Evolutionary conservation across 1,139 yeast genomes (phyloP).

Genomic region (Candida sojae): DNA sequence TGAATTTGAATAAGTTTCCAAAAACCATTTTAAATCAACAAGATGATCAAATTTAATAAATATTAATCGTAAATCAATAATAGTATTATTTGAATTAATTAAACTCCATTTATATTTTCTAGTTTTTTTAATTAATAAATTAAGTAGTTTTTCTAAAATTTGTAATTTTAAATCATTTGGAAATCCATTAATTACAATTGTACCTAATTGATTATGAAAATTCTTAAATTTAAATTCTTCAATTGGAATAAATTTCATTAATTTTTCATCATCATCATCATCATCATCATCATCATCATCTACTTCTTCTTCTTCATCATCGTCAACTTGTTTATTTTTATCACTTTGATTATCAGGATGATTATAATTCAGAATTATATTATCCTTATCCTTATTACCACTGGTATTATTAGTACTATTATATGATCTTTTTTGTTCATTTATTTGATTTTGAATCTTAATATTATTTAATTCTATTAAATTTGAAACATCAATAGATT

Average conservation of each 20-base stretch:
- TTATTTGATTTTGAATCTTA: conserved; percentile 17
- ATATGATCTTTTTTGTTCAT: conserved; percentile 1
- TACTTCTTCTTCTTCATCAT: not conserved
- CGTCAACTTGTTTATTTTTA: no score
- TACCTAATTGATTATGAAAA: conserved; percentile 38
- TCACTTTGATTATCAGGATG: no score
- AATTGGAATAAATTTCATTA: conserved; percentile 22
- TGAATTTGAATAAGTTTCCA: conserved; percentile 7
- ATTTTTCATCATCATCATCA: conserved; percentile 15
- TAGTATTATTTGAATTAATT: conserved; percentile 23
- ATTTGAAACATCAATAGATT: conserved; percentile 23
- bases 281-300: conserved; percentile 1
- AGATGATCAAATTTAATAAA: conserved; percentile 27
- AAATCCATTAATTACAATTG: conserved; percentile 35
- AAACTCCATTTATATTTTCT: conserved; percentile 26
- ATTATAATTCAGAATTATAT: not conserved
- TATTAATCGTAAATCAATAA: conserved; percentile 26
- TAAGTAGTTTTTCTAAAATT: conserved; percentile 31
- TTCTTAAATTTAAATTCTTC: conserved; percentile 30
- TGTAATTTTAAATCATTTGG: conserved; percentile 28
- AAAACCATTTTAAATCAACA: conserved; percentile 16
- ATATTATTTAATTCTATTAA: conserved; percentile 24
- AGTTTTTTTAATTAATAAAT: conserved; percentile 10
- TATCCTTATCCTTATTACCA: not conserved
- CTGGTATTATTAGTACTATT: not conserved